Evolutionary conservation across 1,284 basidiomycete genomes (phyloP), one percentile per base, ranked within the genome.

Genomic region (Fomitopsis pinicola): DNA sequence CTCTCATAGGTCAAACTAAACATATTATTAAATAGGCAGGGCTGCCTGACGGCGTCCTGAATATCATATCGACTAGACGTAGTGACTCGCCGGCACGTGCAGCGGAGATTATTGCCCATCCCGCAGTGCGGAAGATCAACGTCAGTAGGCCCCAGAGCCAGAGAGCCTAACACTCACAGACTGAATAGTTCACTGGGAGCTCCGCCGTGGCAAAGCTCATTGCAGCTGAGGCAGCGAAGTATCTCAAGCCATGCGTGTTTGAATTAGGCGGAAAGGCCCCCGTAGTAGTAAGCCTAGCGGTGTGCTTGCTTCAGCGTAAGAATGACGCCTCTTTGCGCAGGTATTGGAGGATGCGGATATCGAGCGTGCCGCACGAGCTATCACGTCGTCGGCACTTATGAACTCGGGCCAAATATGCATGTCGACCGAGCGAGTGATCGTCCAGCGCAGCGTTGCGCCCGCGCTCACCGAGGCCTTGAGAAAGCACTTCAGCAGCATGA

Each of bases 391-490:
- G 9, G 82, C 83, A 1, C 79, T 89, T 67, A 67, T 84, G 28
- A 81, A 87, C 72, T 85, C 83, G 5, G 88, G 88, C 1, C 80
- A 90, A 74, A 78, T 89, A 55, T 90, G 88, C 75, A 88, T 89
- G 86, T 84, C 85, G 1, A 84, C 85, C 1, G 86, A 88, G 68
- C 83, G 87, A 30, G 79, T 90, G 40, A 80, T 90, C 55, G 59
- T 56, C 35, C 44, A 55, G 19, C 59, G 54, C 35, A 19, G 26
- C 12, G 73, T 76, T 17, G 62, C 64, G 10, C 7, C 53, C 3
- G 55, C 60, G 2, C 59, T 66, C 38, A 38, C 62, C 19, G 42
- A 50, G 8, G 61, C 64, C 22, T 72, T 78, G 6, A 71, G 76
- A 1, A 59, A 64, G 1, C 72, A 84, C 7, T 71, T 82, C 35